phyloP scores from a whole-genome alignment of 108 stramenopile genomes.

The Skeletonema tropicum region DNA sequence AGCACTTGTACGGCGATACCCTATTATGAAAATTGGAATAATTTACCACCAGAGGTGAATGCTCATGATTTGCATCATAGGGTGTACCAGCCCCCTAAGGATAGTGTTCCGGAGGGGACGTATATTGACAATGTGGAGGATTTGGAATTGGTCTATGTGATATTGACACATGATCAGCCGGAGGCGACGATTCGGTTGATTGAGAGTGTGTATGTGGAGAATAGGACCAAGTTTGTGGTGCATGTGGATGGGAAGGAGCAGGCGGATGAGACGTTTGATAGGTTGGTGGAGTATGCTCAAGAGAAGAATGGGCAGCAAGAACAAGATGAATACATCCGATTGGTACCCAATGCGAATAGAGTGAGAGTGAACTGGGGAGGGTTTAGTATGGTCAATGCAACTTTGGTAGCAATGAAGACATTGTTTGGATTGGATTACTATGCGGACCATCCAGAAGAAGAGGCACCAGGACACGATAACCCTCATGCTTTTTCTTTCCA shows the following conservation, averaged over 20 bases:
- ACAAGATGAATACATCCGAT: conserved; percentile 53
- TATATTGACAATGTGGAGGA: conserved; percentile 72
- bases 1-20: conserved; percentile 54
- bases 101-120: conserved; percentile 56
- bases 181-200: conserved; percentile 84
- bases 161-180: conserved; percentile 86
- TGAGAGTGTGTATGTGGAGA: conserved; percentile 71
- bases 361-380: conserved; percentile 96
- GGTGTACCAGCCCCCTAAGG: conserved; percentile 74
- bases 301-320: conserved; percentile 35
- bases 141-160: conserved; percentile 78
- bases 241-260: conserved; percentile 90
- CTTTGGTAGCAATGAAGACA: conserved; percentile 71
- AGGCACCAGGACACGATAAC: conserved; percentile 27
- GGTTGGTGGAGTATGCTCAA: conserved; percentile 68
- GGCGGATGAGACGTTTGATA: conserved; percentile 62
- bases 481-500: conserved; percentile 66
- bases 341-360: conserved; percentile 70
- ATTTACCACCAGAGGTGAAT: conserved; percentile 68
- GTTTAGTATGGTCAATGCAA: conserved; percentile 93
- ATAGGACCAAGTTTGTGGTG: conserved; percentile 72
- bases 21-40: conserved; percentile 67
- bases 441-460: conserved; percentile 50
- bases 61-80: conserved; percentile 67
- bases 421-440: conserved; percentile 62